phyloP scores from a whole-genome alignment of 1,284 basidiomycete species.

The Apiotrichum gracile region DNA sequence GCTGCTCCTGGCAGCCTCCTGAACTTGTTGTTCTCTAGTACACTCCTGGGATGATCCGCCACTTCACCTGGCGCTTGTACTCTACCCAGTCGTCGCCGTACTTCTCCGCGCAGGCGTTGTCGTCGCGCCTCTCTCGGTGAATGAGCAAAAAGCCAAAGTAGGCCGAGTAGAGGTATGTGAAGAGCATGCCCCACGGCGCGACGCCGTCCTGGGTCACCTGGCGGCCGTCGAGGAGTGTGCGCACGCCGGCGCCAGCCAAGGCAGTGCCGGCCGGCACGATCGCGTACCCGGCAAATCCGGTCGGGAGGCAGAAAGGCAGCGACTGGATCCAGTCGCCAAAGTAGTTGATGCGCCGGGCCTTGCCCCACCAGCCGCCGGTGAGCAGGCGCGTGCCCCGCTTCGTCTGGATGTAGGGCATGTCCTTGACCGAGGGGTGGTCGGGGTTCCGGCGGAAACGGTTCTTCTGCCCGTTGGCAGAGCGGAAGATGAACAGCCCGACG shows the following conservation, averaged over 20 bases:
- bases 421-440: constrained; percentile 1
- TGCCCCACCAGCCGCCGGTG: constrained; percentile 7
- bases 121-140: constrained; percentile 6
- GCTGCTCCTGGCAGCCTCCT: too few relatives aligned
- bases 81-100: constrained; percentile 6
- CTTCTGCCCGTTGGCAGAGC: constrained; percentile 7
- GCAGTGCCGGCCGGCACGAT: not conserved
- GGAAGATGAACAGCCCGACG: constrained; percentile 9
- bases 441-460: constrained; percentile 4
- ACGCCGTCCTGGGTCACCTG: constrained; percentile 1
- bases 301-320: constrained; percentile 4
- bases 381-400: constrained; percentile 6
- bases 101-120: constrained; percentile 5
- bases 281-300: not conserved
- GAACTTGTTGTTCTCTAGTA: constrained; percentile 4
- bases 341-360: constrained; percentile 7
- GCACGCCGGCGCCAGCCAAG: not conserved
- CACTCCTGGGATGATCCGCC: constrained; percentile 5
- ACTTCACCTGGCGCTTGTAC: constrained; percentile 2
- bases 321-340: constrained; percentile 10
- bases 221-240: constrained; percentile 3
- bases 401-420: constrained; percentile 5
- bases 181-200: constrained; percentile 6
- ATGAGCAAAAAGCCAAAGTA: constrained; percentile 6
- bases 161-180: constrained; percentile 8